Evolutionary conservation across 2,329 filamentous ascomycete species (phyloP).

Genomic region (Xylaria sp.): DNA sequence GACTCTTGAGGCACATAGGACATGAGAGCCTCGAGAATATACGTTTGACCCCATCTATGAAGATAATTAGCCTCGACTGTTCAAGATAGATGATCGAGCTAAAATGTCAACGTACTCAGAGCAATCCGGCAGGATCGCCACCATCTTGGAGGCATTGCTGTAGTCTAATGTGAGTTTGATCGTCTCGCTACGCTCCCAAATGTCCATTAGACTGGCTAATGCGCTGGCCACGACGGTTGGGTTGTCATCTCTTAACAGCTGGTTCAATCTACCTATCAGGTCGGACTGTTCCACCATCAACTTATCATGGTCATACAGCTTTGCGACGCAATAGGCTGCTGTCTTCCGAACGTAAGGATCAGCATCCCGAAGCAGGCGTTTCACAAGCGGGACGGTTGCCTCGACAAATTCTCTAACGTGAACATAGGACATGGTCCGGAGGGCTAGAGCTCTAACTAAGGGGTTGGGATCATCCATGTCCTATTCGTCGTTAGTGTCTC

Average conservation of each 20-base stretch:
- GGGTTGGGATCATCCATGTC: conserved; percentile 96
- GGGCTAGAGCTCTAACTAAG: conserved; percentile 87
- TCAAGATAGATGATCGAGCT: neutral
- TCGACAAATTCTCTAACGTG: conserved; percentile 97
- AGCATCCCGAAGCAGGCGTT: conserved; percentile 81
- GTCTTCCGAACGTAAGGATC: conserved; percentile 99
- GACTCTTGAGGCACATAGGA: conserved; percentile 95
- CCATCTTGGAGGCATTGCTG: conserved; percentile 96
- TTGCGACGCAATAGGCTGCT: conserved; percentile 94
- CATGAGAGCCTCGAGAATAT: conserved; percentile 97
- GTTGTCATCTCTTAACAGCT: conserved; percentile 92
- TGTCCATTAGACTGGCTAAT: conserved; percentile 90
- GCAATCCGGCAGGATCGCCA: conserved; percentile 94
- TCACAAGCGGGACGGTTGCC: conserved; percentile 85
- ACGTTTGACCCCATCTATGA: conserved; percentile 94
- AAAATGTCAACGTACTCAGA: conserved; percentile 78
- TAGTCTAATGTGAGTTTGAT: conserved; percentile 99
- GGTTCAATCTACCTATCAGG: conserved; percentile 90
- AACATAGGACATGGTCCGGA: conserved; percentile 97
- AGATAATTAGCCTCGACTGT: conserved; percentile 21
- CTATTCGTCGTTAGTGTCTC: conserved; percentile 56
- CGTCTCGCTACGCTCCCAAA: conserved; percentile 96
- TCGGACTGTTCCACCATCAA: conserved; percentile 90
- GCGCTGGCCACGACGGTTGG: conserved; percentile 97
- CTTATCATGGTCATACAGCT: conserved; percentile 96